A percentile compares a stretch with the other conserved stretches of the same genome.
These are phyloP conservation scores for Mycena indigotica DNA, from an alignment of 768 basidiomycete species.

Conservation along the genomic window DNA sequence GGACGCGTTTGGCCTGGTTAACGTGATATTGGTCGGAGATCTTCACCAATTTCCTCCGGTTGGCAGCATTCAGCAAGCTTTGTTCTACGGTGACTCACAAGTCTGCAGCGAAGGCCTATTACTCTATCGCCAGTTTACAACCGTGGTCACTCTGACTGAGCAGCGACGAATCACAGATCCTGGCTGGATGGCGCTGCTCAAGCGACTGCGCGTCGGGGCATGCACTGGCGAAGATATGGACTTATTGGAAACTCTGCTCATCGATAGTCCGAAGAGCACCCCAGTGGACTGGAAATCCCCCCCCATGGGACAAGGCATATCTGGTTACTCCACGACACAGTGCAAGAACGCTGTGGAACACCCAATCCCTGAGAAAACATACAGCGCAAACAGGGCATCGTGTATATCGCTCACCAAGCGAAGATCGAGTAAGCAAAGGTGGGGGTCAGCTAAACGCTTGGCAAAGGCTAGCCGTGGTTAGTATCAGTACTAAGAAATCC, in stretches of 20 bases:
- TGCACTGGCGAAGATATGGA: conserved; percentile 32
- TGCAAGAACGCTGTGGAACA: not conserved
- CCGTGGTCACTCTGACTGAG: conserved; percentile 38
- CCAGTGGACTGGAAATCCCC: not conserved
- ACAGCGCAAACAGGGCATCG: not conserved
- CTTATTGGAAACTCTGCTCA: conserved; percentile 27
- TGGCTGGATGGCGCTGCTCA: conserved; percentile 34
- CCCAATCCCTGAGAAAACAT: not conserved
- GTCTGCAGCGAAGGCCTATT: conserved; percentile 21
- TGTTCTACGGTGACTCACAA: conserved; percentile 18
- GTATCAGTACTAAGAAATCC: not conserved
- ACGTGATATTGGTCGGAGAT: conserved; percentile 40
- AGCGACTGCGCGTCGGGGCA: conserved; percentile 28
- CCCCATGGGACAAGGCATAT: not conserved
- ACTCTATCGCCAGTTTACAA: conserved; percentile 33
- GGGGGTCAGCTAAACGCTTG: conserved; percentile 19
- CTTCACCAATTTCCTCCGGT: conserved; percentile 53
- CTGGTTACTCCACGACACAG: not conserved
- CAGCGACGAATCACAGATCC: conserved; percentile 37
- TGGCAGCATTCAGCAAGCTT: conserved; percentile 18
- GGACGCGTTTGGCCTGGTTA: conserved; percentile 39
- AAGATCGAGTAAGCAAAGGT: not conserved
- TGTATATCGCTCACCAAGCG: not conserved
- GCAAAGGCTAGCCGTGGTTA: no score
- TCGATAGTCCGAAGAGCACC: not conserved